Percentiles rank a stretch among this genome's conserved stretches.
Evolutionary conservation across 2,329 filamentous ascomycete species (phyloP).

Genomic region (Ophiostoma australiae): DNA sequence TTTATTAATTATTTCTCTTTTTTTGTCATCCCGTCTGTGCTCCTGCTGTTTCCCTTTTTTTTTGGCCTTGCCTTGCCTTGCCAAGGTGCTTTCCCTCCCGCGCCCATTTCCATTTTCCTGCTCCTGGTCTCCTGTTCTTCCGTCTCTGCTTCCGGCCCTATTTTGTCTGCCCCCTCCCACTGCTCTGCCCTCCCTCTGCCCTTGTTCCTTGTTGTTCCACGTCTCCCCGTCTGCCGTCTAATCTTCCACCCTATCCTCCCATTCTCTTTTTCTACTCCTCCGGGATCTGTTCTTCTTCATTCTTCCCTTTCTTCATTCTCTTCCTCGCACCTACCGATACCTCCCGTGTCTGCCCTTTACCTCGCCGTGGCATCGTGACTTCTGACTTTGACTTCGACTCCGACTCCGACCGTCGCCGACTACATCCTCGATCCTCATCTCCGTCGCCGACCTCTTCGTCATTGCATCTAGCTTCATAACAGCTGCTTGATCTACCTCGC

Average conservation of each 20-base stretch:
- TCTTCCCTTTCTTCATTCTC: background rate
- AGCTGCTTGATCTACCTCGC: background rate
- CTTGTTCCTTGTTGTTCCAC: constrained; percentile 2
- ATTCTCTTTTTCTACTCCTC: constrained; percentile 1
- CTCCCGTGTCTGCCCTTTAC: background rate
- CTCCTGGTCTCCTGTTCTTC: background rate
- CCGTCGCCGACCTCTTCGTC: background rate
- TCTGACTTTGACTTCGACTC: too few relatives aligned
- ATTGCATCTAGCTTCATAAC: background rate
- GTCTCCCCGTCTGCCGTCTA: constrained; percentile 1
- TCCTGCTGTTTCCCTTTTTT: constrained; percentile 2
- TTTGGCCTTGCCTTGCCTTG: background rate
- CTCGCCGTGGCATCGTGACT: too few relatives aligned
- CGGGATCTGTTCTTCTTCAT: background rate
- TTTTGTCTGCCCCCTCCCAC: background rate
- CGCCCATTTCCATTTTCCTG: constrained; percentile 8
- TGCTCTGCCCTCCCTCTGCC: background rate
- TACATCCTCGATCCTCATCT: background rate
- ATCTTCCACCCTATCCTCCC: constrained; percentile 2
- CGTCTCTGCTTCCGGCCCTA: constrained; percentile 5
- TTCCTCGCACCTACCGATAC: background rate
- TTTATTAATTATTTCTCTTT: background rate
- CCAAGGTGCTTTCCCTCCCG: constrained; percentile 10
- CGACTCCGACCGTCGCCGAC: background rate
- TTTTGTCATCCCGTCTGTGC: constrained; percentile 14